Base-by-base conservation (phyloP, 2,329 filamentous ascomycete species). In the Aspergillus udagawae region DNA sequence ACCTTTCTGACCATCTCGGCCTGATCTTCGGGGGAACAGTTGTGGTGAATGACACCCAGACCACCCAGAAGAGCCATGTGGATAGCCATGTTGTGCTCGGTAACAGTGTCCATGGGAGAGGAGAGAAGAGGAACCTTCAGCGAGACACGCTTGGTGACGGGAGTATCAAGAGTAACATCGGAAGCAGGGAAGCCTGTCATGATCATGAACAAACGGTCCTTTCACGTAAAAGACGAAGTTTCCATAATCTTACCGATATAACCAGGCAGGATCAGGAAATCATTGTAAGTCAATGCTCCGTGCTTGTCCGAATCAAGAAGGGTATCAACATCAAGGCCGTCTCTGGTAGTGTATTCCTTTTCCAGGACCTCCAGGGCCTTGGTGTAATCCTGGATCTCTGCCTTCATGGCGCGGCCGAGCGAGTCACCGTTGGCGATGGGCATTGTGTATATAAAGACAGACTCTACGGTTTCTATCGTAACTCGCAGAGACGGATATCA, bases 1-100 rank as follows among this genome's bases (percentile, higher is more conserved):
- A 99, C 94, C 82, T 97, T 97, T 77, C 91, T 86, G 66, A 99
- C 91, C 94, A 99, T 99, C 81, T 96, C 92, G 65, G 94, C 94
- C 82, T 99, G 94, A 55, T 91, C 90, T 28, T 97, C 91, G 29
- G 92, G 85, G n/a, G 92, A 94, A 84, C 94, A 99, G 83, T 99
- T 99, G 85, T 99, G 94, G 83, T 99, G 94, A 67, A 99, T 96
- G 67, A 99, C 92, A 79, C 94, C 81, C 4, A 83, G 71, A 55
- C 81, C 81, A 67, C 80, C 79, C 48, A 82, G 75, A 51, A 83
- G 75, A 42, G 80, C 79, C 75, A 83, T 96, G 80, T 97, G 91
- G 69, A 99, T 97, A 64, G 94, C 95, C 95, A 99, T 99, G 76
- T 96, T 93, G 80, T 96, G 90, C 82, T 99, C 94, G 47, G 95